Evolutionary conservation across 495 filamentous ascomycete genomes (phyloP).

Genomic region (Halenospora varia): DNA sequence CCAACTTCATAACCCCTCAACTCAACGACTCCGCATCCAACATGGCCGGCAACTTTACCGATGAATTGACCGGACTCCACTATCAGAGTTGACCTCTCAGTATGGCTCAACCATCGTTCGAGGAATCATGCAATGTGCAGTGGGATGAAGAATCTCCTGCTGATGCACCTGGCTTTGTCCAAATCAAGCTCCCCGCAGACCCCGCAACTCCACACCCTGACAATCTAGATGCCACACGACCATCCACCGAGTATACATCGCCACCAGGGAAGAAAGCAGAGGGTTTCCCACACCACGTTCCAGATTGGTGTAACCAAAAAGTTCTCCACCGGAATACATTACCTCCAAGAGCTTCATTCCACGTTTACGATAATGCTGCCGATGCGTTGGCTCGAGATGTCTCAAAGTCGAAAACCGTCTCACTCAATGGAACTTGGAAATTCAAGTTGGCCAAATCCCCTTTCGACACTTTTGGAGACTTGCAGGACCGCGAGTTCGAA

Average conservation of each 20-base stretch:
- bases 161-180: background rate
- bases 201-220: background rate
- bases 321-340: constrained; percentile 62
- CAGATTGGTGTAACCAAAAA: constrained; percentile 56
- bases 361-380: constrained; percentile 37
- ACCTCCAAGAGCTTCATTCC: constrained; percentile 57
- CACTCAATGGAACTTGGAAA: constrained; percentile 55
- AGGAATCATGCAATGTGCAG: background rate
- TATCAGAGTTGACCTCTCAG: background rate
- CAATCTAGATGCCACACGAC: no score
- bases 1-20: no score
- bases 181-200: background rate
- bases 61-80: no score
- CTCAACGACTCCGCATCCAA: no score
- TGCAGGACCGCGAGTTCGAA: constrained; percentile 17
- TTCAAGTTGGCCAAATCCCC: constrained; percentile 34
- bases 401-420: constrained; percentile 27
- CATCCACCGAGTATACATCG: no score
- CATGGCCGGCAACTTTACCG: no score
- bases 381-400: constrained; percentile 31
- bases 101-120: background rate
- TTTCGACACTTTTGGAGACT: constrained; percentile 17
- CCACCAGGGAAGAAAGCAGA: no score
- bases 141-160: background rate
- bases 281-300: constrained; percentile 15